These are phyloP conservation scores for Fusarium sp. DNA, from an alignment of 2,329 filamentous ascomycete species.

Conservation along the genomic window DNA sequence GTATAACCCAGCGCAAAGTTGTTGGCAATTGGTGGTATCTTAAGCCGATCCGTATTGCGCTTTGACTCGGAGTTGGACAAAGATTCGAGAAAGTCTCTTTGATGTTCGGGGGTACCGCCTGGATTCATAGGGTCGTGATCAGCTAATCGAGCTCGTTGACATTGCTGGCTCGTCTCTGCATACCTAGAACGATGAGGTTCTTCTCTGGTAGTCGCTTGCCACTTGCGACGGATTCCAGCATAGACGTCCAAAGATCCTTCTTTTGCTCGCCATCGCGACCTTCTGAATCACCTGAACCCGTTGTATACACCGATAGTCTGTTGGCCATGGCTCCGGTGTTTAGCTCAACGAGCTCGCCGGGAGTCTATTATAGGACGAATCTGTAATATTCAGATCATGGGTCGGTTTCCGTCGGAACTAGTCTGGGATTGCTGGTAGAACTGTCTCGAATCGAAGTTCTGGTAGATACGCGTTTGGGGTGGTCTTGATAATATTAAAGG, in stretches of 20 bases:
- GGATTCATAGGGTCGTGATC: constrained; percentile 41
- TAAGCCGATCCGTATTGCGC: constrained; percentile 66
- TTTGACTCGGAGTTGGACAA: constrained; percentile 65
- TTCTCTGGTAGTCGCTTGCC: constrained; percentile 92
- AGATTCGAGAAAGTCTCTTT: constrained; percentile 83
- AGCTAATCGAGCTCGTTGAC: constrained; percentile 39
- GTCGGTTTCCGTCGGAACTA: background rate
- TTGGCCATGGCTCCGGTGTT: constrained; percentile 60
- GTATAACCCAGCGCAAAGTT: constrained; percentile 94
- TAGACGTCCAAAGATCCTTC: constrained; percentile 93
- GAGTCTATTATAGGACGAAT: constrained; percentile 3
- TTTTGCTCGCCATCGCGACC: constrained; percentile 75
- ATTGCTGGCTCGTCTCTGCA: constrained; percentile 36
- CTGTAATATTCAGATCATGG: constrained; percentile 29
- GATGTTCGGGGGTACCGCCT: constrained; percentile 85
- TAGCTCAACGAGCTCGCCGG: constrained; percentile 29
- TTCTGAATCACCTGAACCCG: constrained; percentile 65
- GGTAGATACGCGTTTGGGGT: constrained; percentile 34
- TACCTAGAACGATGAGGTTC: constrained; percentile 87
- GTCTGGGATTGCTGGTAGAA: constrained; percentile 1
- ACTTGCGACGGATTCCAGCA: constrained; percentile 90
- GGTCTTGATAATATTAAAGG: constrained; percentile 38
- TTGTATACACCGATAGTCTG: constrained; percentile 69
- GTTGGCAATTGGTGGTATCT: constrained; percentile 84
- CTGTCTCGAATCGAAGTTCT: constrained; percentile 2